phyloP scores from a whole-genome alignment of 495 filamentous ascomycete genomes.

The Aspergillus wentii region DNA sequence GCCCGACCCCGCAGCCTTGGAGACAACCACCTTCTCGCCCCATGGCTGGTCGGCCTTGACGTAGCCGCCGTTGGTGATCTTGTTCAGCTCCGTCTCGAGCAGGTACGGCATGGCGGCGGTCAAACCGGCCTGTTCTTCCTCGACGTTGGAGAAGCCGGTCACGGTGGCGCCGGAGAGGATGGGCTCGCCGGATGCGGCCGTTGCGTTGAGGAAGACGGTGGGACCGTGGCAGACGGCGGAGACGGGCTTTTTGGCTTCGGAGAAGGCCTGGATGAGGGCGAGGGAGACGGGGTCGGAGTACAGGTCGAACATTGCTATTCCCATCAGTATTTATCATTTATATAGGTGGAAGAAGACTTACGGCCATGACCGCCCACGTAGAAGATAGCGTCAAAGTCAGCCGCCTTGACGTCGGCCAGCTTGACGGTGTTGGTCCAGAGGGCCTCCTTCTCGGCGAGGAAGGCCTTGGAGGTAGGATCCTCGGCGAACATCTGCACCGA shows the following conservation, averaged over 20 bases:
- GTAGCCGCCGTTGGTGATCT: slow-evolving; percentile 46
- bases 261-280: slow-evolving; percentile 57
- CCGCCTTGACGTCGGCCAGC: slow-evolving; percentile 44
- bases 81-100: slow-evolving; percentile 56
- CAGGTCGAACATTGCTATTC: slow-evolving; percentile 68
- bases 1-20: slow-evolving; percentile 28
- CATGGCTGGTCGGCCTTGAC: slow-evolving; percentile 55
- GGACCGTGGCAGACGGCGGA: slow-evolving; percentile 68
- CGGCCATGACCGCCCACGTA: slow-evolving; percentile 77
- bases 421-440: slow-evolving; percentile 61
- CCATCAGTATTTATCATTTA: slow-evolving; percentile 1
- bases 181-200: slow-evolving; percentile 41
- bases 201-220: slow-evolving; percentile 55
- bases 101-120: slow-evolving; percentile 54
- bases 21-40: slow-evolving; percentile 56
- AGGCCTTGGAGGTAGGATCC: slow-evolving; percentile 47
- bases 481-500: slow-evolving; percentile 58
- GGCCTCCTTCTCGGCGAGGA: slow-evolving; percentile 45
- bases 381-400: slow-evolving; percentile 65
- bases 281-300: slow-evolving; percentile 44
- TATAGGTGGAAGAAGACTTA: slow-evolving; percentile 24
- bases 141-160: slow-evolving; percentile 64
- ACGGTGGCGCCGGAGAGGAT: slow-evolving; percentile 52
- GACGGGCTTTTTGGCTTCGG: slow-evolving; percentile 53
- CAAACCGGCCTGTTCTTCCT: slow-evolving; percentile 54